Conservation (phyloP, 805 yeast species). For the Kodamaea nitidulidarum region DNA sequence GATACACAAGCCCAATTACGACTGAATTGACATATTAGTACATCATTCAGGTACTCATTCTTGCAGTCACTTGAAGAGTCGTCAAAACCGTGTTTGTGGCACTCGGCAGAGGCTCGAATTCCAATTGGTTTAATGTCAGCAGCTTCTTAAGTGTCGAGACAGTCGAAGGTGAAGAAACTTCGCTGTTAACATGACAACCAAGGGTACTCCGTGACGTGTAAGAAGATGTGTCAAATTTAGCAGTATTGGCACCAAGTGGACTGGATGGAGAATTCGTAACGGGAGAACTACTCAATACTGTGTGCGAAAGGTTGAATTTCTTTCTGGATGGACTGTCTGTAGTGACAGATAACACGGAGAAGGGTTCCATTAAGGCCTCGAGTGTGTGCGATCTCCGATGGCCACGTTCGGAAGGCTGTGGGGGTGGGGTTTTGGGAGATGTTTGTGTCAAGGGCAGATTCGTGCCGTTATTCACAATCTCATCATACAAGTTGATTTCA, state of each 20-base stretch:
- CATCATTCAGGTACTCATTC: constrained; percentile 40
- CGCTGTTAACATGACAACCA: constrained; percentile 5
- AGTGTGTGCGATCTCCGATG: constrained; percentile 14
- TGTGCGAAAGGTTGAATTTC: constrained; percentile 19
- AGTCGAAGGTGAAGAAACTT: constrained; percentile 5
- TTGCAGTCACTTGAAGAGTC: constrained; percentile 40
- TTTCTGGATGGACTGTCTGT: constrained; percentile 9
- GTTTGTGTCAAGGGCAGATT: constrained; percentile 9
- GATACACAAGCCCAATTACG: no score
- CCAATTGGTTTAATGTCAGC: constrained; percentile 29
- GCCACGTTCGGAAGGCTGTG: constrained; percentile 1
- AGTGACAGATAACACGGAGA: constrained; percentile 9
- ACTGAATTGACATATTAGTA: no score
- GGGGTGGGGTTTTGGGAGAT: constrained; percentile 2
- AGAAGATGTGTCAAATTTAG: constrained; percentile 13
- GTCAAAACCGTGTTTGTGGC: constrained; percentile 37
- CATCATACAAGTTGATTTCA: constrained; percentile 9
- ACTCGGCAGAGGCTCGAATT: constrained; percentile 23
- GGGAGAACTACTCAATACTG: constrained; percentile 14
- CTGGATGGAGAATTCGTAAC: constrained; percentile 11
- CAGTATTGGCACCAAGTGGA: constrained; percentile 19
- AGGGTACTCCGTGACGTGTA: constrained; percentile 16
- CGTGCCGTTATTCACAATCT: constrained; percentile 27
- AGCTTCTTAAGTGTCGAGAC: constrained; percentile 27
- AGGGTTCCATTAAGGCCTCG: constrained; percentile 17